Conservation (phyloP, 306 rosid genomes). For the Prunus armeniaca region DNA sequence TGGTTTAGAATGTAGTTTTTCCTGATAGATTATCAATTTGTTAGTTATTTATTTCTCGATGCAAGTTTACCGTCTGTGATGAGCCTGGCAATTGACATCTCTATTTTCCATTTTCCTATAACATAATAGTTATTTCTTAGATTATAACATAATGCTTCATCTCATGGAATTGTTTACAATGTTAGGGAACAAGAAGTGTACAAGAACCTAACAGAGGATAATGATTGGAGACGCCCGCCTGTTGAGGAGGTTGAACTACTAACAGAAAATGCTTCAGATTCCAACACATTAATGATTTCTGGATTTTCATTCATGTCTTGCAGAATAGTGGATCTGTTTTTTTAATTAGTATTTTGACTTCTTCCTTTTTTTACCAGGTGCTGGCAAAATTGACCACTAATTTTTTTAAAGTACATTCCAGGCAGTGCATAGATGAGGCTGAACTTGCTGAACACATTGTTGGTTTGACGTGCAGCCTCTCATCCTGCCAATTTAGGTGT, state of each 20-base stretch:
- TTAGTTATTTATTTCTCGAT: background rate
- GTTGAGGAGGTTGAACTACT: constrained; percentile 76
- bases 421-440: constrained; percentile 92
- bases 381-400: constrained; percentile 74
- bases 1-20: background rate
- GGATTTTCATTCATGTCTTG: background rate
- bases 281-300: constrained; percentile 5
- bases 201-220: constrained; percentile 62
- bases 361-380: constrained; percentile 39
- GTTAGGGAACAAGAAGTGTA: constrained; percentile 77
- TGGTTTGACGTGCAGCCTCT: constrained; percentile 84
- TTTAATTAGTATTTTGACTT: constrained; percentile 10
- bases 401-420: constrained; percentile 71
- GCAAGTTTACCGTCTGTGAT: background rate
- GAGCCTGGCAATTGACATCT: background rate
- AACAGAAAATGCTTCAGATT: constrained; percentile 20
- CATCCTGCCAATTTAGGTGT: constrained; percentile 95
- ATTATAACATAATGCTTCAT: background rate
- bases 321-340: constrained; percentile 3
- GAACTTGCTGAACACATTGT: constrained; percentile 92
- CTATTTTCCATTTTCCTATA: background rate
- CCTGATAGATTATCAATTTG: background rate
- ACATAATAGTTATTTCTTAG: background rate
- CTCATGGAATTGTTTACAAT: constrained; percentile 21
- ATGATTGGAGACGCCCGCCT: constrained; percentile 77